Evolutionary conservation across 805 yeast species (phyloP).

Genomic region (Jamesozyma gamospora): DNA sequence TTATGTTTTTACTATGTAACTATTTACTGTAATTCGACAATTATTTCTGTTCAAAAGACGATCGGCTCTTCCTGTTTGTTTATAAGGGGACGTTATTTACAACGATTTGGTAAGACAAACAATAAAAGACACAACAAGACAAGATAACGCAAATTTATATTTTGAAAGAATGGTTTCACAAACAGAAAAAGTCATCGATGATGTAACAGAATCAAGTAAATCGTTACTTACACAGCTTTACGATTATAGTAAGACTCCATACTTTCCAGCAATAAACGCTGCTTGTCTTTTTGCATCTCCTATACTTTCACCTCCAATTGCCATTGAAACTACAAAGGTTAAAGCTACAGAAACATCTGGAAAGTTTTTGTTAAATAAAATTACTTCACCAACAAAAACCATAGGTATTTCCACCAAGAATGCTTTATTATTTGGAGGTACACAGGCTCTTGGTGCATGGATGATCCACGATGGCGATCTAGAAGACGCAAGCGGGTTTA

Average conservation of each 20-base stretch:
- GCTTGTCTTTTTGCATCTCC: conserved; percentile 33
- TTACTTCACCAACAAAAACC: neutral
- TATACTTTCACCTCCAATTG: conserved; percentile 25
- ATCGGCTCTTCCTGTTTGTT: too few species aligned
- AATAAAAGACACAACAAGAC: too few species aligned
- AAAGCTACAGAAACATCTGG: neutral
- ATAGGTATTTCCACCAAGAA: conserved; percentile 30
- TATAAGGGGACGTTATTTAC: too few species aligned
- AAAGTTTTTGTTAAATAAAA: neutral
- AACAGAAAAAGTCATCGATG: neutral
- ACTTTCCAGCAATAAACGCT: conserved; percentile 37
- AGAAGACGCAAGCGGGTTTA: conserved; percentile 71
- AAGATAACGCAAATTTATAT: too few species aligned
- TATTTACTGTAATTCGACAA: too few species aligned
- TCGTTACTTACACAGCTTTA: conserved; percentile 13
- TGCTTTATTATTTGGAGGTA: conserved; percentile 50
- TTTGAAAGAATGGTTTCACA: neutral
- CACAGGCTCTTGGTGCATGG: conserved; percentile 58
- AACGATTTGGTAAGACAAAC: too few species aligned
- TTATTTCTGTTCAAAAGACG: too few species aligned
- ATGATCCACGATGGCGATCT: conserved; percentile 70
- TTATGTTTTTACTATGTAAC: too few species aligned
- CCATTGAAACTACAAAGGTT: neutral
- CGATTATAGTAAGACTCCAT: conserved; percentile 34
- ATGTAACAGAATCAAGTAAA: neutral